These are phyloP conservation scores for Dryadomyces quercus-mongolicae DNA, from an alignment of 2,329 filamentous ascomycete species.

Conservation along the genomic window DNA sequence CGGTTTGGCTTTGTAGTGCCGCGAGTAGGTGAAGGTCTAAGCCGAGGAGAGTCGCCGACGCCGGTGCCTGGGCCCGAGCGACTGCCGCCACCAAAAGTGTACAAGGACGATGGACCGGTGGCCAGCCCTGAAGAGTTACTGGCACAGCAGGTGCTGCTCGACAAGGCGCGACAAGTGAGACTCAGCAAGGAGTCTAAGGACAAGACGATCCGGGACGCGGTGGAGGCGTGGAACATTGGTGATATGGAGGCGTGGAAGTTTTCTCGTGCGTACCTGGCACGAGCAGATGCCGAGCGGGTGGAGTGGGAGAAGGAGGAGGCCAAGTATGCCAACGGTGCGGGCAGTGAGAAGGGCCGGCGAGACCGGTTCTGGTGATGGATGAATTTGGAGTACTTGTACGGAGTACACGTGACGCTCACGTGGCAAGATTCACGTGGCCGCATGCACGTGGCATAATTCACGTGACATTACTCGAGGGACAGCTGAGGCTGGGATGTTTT, in stretches of 20 bases:
- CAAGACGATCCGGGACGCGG: constrained; percentile 34
- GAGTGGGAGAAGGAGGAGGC: constrained; percentile 61
- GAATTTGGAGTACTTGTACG: neutral
- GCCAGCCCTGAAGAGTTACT: constrained; percentile 39
- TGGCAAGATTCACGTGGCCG: neutral
- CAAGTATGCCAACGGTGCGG: constrained; percentile 50
- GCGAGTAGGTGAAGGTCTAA: constrained; percentile 28
- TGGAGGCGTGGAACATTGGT: constrained; percentile 57
- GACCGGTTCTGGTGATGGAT: neutral
- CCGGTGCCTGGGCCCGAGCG: constrained; percentile 47
- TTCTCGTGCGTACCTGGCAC: constrained; percentile 52
- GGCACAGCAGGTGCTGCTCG: constrained; percentile 42
- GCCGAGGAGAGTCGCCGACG: constrained; percentile 41
- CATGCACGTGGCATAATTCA: too few species aligned
- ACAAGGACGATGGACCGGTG: constrained; percentile 34
- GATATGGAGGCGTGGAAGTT: constrained; percentile 73
- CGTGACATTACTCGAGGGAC: too few species aligned
- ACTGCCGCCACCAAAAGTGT: constrained; percentile 35
- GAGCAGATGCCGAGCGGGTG: constrained; percentile 48
- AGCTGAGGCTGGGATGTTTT: too few species aligned
- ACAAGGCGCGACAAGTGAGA: constrained; percentile 29
- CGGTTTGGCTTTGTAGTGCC: constrained; percentile 78
- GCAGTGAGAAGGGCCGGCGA: constrained; percentile 30
- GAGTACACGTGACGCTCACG: neutral
- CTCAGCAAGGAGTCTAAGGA: constrained; percentile 29